These are phyloP conservation scores for Calonectria pseudoturangicola DNA, from an alignment of 2,329 filamentous ascomycete species.

Conservation along the genomic window DNA sequence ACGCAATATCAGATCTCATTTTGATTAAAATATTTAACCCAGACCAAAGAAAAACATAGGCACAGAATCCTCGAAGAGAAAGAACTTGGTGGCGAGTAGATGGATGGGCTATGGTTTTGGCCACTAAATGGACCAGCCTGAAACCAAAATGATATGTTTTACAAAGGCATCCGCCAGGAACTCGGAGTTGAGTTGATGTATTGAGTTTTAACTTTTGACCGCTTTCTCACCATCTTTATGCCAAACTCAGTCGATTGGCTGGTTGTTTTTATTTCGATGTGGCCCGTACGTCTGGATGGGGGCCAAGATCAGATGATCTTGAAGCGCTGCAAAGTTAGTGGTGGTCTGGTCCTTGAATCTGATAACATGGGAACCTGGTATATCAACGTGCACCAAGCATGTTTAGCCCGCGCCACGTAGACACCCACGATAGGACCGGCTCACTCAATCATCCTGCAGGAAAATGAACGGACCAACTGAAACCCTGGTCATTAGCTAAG, in stretches of 20 bases:
- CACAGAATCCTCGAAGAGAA: not conserved
- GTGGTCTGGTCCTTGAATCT: conserved; percentile 1
- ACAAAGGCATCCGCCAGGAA: not conserved
- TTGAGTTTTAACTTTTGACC: conserved; percentile 1
- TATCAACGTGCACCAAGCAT: not conserved
- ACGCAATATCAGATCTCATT: no score
- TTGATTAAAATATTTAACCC: no score
- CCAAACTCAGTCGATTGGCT: not conserved
- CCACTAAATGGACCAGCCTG: not conserved
- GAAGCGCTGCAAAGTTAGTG: not conserved
- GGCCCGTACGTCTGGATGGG: not conserved
- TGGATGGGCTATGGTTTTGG: not conserved
- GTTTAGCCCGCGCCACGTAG: conserved; percentile 15
- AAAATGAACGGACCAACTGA: conserved; percentile 7
- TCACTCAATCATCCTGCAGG: conserved; percentile 5
- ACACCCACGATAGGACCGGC: not conserved
- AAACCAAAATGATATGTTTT: not conserved
- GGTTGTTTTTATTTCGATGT: not conserved
- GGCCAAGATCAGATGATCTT: conserved; percentile 16
- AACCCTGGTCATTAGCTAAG: conserved; percentile 21
- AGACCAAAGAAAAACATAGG: no score
- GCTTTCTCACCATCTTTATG: conserved; percentile 1
- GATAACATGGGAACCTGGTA: conserved; percentile 33
- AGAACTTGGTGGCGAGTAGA: not conserved
- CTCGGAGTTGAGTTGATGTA: not conserved